These are phyloP conservation scores for Geranomyces michiganensis DNA, from an alignment of 192 early-diverging fungal species.

Conservation along the genomic window DNA sequence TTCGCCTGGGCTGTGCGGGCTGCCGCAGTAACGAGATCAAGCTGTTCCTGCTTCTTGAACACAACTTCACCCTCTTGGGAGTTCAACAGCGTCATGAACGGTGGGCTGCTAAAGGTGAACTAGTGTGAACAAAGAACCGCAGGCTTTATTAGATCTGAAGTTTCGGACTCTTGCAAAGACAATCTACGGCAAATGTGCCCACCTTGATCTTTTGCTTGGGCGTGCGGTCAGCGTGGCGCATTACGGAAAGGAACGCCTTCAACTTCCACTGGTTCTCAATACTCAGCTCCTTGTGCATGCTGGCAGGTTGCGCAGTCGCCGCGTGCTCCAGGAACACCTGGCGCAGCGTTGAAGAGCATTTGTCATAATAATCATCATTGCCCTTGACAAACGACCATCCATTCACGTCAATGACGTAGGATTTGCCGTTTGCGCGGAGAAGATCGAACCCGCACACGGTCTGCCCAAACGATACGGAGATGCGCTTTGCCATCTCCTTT, in stretches of 20 bases:
- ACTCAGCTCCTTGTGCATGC: conserved; percentile 38
- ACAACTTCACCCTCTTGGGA: conserved; percentile 76
- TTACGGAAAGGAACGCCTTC: conserved; percentile 90
- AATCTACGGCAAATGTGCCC: no score
- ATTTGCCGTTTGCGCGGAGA: conserved; percentile 73
- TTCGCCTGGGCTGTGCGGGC: conserved; percentile 58
- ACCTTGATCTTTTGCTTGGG: conserved; percentile 98
- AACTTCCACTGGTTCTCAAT: conserved; percentile 87
- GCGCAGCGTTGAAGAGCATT: conserved; percentile 75
- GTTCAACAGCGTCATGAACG: conserved; percentile 73
- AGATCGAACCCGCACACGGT: conserved; percentile 95
- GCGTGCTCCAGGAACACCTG: conserved; percentile 76
- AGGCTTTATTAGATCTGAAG: no score
- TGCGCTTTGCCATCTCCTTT: conserved; percentile 71
- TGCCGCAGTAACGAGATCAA: conserved; percentile 68
- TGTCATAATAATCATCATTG: conserved; percentile 89
- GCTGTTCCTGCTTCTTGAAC: conserved; percentile 70
- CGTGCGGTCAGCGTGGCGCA: conserved; percentile 94
- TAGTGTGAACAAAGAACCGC: conserved; percentile 53
- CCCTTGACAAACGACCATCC: conserved; percentile 99
- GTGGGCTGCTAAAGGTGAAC: conserved; percentile 71
- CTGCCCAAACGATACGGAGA: conserved; percentile 86
- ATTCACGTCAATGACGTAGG: conserved; percentile 97
- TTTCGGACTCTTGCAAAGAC: conserved; percentile 13
- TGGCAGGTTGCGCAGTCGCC: conserved; percentile 16